Evolutionary conservation across 768 basidiomycete species (phyloP).

Genomic region (Collybia sp.): DNA sequence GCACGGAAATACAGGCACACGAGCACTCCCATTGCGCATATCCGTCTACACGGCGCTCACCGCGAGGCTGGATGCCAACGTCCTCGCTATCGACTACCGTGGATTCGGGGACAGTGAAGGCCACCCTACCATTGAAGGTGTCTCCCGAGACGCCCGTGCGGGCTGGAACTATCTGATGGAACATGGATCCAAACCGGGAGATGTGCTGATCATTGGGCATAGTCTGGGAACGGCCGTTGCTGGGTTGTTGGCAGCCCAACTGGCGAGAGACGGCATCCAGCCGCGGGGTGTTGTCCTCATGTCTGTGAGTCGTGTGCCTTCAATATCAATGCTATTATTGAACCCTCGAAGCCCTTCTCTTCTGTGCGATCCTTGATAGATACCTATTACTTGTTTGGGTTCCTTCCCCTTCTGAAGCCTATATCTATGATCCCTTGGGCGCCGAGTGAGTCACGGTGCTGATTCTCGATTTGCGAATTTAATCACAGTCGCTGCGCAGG

Average conservation of each 20-base stretch:
- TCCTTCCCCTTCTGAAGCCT: slow-evolving; percentile 70
- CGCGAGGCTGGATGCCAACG: slow-evolving; percentile 48
- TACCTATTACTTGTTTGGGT: slow-evolving; percentile 58
- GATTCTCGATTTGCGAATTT: background rate
- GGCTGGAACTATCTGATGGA: slow-evolving; percentile 61
- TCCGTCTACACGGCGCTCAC: slow-evolving; percentile 45
- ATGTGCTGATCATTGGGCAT: slow-evolving; percentile 66
- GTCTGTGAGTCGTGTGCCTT: slow-evolving; percentile 20
- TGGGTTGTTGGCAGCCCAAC: slow-evolving; percentile 36
- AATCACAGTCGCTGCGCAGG: slow-evolving; percentile 26
- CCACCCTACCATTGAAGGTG: slow-evolving; percentile 54
- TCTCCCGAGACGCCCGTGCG: slow-evolving; percentile 52
- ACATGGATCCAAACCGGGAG: slow-evolving; percentile 40
- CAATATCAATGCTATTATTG: background rate
- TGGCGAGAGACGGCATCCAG: slow-evolving; percentile 37
- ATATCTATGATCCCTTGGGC: slow-evolving; percentile 58
- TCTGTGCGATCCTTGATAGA: slow-evolving; percentile 56
- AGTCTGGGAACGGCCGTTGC: slow-evolving; percentile 75
- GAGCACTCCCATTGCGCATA: slow-evolving; percentile 50
- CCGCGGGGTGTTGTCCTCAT: slow-evolving; percentile 47
- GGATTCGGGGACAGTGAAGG: slow-evolving; percentile 74
- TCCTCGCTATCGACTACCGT: slow-evolving; percentile 69
- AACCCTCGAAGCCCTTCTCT: slow-evolving; percentile 41
- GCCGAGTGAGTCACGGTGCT: slow-evolving; percentile 55
- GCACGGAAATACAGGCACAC: slow-evolving; percentile 70